Conservation (phyloP, 768 basidiomycete genomes). For the Glaciozyma martinii region DNA sequence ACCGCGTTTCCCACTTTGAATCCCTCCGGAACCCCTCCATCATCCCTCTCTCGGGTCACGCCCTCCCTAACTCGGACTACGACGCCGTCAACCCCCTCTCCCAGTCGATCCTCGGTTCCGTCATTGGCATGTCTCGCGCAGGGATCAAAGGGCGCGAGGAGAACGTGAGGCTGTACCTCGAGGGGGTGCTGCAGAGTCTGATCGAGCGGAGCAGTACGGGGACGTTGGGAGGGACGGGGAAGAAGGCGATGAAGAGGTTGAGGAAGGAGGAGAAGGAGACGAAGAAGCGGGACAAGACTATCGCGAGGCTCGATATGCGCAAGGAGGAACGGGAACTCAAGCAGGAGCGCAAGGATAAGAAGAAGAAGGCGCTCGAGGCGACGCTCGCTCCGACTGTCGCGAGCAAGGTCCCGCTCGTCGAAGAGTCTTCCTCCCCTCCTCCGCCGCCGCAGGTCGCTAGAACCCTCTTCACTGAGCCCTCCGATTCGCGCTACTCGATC, state of each 20-base stretch:
- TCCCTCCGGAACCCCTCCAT: conserved; percentile 35
- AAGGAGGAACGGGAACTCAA: conserved; percentile 12
- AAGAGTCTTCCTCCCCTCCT: not conserved
- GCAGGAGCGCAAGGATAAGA: not conserved
- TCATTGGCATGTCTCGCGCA: conserved; percentile 27
- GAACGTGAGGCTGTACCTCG: conserved; percentile 4
- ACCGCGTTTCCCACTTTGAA: conserved; percentile 37
- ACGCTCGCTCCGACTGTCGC: not conserved
- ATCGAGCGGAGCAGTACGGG: not conserved
- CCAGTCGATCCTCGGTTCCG: conserved; percentile 18
- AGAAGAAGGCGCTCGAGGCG: conserved; percentile 10
- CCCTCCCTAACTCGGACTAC: conserved; percentile 25
- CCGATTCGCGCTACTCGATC: conserved; percentile 27
- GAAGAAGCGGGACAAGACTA: conserved; percentile 16
- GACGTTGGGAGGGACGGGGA: not conserved
- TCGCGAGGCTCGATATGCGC: conserved; percentile 23
- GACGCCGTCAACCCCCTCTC: not conserved
- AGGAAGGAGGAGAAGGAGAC: conserved; percentile 11
- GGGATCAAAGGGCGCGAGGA: conserved; percentile 8
- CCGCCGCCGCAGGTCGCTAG: not conserved
- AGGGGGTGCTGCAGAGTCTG: conserved; percentile 16
- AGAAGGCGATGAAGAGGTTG: conserved; percentile 16
- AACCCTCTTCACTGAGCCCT: conserved; percentile 3
- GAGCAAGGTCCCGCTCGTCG: not conserved
- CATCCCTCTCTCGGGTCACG: not conserved